phyloP scores from a whole-genome alignment of 164 flowering plant genomes.

The Chimonanthus praecox region DNA sequence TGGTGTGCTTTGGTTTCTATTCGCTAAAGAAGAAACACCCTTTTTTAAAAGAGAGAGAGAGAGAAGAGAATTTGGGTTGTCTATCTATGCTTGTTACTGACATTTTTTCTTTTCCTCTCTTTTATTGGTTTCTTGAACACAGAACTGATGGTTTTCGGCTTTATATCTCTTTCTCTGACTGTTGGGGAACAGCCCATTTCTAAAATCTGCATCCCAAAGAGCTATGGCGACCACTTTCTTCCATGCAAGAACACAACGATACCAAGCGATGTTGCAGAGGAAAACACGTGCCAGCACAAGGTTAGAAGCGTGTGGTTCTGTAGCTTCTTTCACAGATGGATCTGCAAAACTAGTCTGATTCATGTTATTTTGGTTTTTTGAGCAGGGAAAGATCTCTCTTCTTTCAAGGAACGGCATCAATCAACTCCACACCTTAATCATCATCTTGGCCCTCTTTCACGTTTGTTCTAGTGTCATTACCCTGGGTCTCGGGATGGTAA shows the following conservation, averaged over 20 bases:
- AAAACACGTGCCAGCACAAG: conserved; percentile 32
- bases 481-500: conserved; percentile 48
- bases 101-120: neutral
- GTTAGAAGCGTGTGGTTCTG: conserved; percentile 9
- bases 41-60: neutral
- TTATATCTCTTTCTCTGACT: conserved; percentile 48
- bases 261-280: conserved; percentile 27
- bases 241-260: conserved; percentile 32
- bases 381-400: conserved; percentile 52
- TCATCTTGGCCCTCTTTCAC: conserved; percentile 43
- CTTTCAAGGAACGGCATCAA: conserved; percentile 35
- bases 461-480: conserved; percentile 39
- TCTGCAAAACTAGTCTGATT: neutral
- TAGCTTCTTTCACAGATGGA: neutral
- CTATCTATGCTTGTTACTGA: neutral
- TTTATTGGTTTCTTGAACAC: conserved; percentile 9
- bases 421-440: conserved; percentile 46
- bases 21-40: too few relatives aligned
- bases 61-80: neutral
- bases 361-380: neutral
- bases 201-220: conserved; percentile 43
- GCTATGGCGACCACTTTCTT: conserved; percentile 32
- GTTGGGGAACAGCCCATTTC: conserved; percentile 36
- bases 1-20: too few relatives aligned
- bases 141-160: conserved; percentile 67